Evolutionary conservation across 176 grass and related monocot genomes (phyloP), one percentile per base, ranked within the genome.

Genomic region (Cymbopogon citratus): DNA sequence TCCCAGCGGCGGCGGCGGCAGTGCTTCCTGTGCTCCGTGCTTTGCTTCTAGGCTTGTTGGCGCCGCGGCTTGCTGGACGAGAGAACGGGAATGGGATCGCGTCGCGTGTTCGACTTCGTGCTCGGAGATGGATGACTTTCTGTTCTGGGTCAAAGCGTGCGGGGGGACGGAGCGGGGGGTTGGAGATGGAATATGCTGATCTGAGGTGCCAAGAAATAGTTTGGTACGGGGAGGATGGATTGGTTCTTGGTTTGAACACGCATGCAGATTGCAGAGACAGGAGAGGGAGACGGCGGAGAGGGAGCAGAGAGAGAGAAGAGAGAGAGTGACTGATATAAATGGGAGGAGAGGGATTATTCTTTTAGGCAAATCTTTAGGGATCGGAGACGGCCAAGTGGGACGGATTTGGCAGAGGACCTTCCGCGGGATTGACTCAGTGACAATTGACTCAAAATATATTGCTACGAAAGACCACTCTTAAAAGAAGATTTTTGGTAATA

Each of bases 151-250:
- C 85, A 87, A 77, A 51, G 51, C 33, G 64, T 56, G 71, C 39
- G 16, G 38, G 71, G 49, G 51, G 38, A 34, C 27, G 19, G 52
- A 3, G 54, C 16, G 4, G 7, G 25, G 26, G 36, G 18, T 49
- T 2, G 69, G 4, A 66, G 41, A 81, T 63, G 85, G 85, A 87
- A 87, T 87, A 87, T 87, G 54, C 85, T 71, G 64, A 40, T 60
- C 71, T 43, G 41, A 82, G 79, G 51, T 87, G 85, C 79, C 72
- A 76, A 69, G 79, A 87, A 87, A 87, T 76, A 9, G 67, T n/a
- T n/a, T 15, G 68, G 54, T 0, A 10, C 2, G 26, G 41, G 8
- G 70, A 35, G 39, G 48, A n/a, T 33, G 12, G 69, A 60, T 75
- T 75, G 44, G 71, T 29, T 59, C 27, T 39, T 26, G 39, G 83